Base-by-base conservation (phyloP, 2,329 filamentous ascomycete genomes). In the Chaetomium strumarium region DNA sequence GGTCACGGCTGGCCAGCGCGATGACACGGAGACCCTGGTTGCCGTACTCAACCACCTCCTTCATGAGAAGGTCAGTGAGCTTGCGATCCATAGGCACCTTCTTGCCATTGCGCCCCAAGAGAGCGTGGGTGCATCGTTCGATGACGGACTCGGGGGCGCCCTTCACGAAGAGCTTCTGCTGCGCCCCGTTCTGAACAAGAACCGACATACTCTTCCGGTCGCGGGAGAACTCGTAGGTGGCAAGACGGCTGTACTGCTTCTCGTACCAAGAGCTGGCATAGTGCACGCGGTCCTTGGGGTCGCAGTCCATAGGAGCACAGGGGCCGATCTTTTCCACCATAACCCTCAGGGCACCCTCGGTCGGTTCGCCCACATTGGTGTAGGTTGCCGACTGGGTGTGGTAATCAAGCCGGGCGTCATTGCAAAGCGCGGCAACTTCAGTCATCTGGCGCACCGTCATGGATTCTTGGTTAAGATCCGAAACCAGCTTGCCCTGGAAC, bases 161-260 rank as follows among this genome's bases (percentile, higher is more conserved):
- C 74, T 99, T 99, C 60, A 99, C 91, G 45, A 99, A 79, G 11
- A 99, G 83, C 68, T 86, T 90, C 72, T 93, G 83, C 48, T 83
- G 71, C 46, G 77, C 75, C 51, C 80, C 85, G 50, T 80, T 78
- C 59, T 86, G 80, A 57, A 95, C 89, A 54, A 97, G 75, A 34
- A 99, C 95, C 44, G 93, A 99, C 93, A 99, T 99, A 72, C 92
- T 97, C 81, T 99, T 99, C 58, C 93, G 84, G 70, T 99, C 93
- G 63, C 93, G 85, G 1, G 93, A 97, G 72, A 99, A 99, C 68
- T 99, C 93, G 63, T 90, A 99, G 11, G 90, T 96, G 9, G 91
- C 86, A 52, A 96, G 77, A 39, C 86, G 83, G 48, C 83, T 82
- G 46, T 85, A 81, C 60, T 81, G 79, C 60, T 83, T 78, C 72